Percentiles rank a stretch among this genome's conserved stretches.
Evolutionary conservation across 805 yeast species (phyloP).

Genomic region (Lachancea quebecensis): DNA sequence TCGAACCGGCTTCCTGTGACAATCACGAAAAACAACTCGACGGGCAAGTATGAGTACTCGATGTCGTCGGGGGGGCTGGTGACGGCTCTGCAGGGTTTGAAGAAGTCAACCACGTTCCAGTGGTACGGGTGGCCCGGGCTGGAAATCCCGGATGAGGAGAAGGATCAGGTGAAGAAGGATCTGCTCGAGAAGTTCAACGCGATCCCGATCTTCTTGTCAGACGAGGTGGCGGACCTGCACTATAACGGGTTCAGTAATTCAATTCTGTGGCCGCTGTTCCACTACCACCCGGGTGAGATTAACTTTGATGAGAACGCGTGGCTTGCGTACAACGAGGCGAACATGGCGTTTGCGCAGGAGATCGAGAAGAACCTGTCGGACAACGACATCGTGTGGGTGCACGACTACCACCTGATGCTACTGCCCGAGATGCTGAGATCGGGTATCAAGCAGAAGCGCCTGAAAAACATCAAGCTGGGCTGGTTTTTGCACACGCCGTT

Average conservation of each 20-base stretch:
- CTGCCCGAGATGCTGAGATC: constrained; percentile 81
- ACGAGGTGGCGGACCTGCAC: constrained; percentile 89
- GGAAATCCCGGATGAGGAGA: constrained; percentile 75
- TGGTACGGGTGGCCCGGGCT: constrained; percentile 99
- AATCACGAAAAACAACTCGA: constrained; percentile 50
- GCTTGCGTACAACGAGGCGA: constrained; percentile 96
- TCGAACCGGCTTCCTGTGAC: constrained; percentile 96
- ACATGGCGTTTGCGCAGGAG: constrained; percentile 68
- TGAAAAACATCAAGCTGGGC: constrained; percentile 67
- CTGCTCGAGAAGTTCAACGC: constrained; percentile 75
- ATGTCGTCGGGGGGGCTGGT: constrained; percentile 98
- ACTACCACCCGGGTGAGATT: constrained; percentile 98
- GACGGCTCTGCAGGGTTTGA: constrained; percentile 88
- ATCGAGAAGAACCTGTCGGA: constrained; percentile 66
- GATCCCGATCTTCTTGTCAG: constrained; percentile 80
- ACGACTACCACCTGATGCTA: constrained; percentile 83
- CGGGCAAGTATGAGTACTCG: constrained; percentile 66
- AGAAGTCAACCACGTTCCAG: constrained; percentile 74
- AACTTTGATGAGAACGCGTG: constrained; percentile 95
- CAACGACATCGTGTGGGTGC: constrained; percentile 93
- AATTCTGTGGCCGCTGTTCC: constrained; percentile 96
- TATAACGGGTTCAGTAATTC: constrained; percentile 95
- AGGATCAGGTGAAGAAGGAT: constrained; percentile 60
- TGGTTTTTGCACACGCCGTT: constrained; percentile 96
- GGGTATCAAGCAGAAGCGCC: constrained; percentile 40